Evolutionary conservation across 768 basidiomycete species (phyloP), one percentile per base, ranked within the genome.

Genomic region (Suillus placidus): DNA sequence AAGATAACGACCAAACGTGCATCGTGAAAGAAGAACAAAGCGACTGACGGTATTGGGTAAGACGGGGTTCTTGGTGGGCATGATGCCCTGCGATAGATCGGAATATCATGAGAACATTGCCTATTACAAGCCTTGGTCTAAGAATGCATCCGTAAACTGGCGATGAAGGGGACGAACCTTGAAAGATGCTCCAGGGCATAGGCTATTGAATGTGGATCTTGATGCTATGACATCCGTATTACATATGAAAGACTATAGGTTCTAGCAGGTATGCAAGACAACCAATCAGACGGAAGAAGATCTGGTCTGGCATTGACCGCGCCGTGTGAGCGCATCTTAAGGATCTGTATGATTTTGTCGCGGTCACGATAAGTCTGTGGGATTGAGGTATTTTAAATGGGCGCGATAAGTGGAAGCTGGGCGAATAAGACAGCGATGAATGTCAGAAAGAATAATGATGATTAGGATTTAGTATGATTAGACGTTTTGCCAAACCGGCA

Each of bases 401-500:
- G 55, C n/a, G n/a, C 35, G 55, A 51, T 51, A 51, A 51, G 23
- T 26, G 4, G 26, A 6, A 20, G 43, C 2, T 18, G 18, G 20
- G 43, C 43, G n/a, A n/a, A 52, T 26, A 32, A 9, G 14, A 18
- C 51, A 7, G 18, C 2, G 12, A 13, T 14, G 34, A 35, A 34
- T 35, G 18, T 14, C 49, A 34, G 54, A 23, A 35, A 12, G 20
- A 18, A 54, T 32, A 32, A 18, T 18, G 65, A 67, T 66, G 70
- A 75, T 74, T 72, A 67, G 30, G 64, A 75, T 72, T 77, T 75
- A 77, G 64, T 68, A 65, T 77, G 66, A 70, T 75, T 74, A 76
- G 65, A 68, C 76, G 69, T 75, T 74, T 76, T 69, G 61, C 61
- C 70, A 74, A 64, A 20, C 68, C 67, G 68, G 67, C 38, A 37